Evolutionary conservation across 805 yeast species (phyloP).

Genomic region (Kodamaea hsintzibuensis): DNA sequence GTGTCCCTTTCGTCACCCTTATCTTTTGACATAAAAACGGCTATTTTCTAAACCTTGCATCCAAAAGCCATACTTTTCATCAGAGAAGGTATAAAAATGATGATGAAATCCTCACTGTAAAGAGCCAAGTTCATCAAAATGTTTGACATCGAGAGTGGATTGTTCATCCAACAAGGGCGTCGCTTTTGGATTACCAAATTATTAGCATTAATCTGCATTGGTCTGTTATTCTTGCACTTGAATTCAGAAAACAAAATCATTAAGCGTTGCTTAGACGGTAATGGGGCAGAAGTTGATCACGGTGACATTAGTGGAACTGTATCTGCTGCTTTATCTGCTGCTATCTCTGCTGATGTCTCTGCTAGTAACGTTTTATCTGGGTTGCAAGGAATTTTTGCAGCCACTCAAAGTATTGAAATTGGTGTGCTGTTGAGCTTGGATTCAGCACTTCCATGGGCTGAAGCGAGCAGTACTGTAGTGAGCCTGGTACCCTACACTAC

Average conservation of each 20-base stretch:
- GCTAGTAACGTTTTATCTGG: not conserved
- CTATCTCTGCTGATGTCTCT: too few relatives aligned
- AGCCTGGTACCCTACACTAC: not conserved
- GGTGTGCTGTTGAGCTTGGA: not conserved
- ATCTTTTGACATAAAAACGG: not conserved
- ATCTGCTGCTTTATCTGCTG: not conserved
- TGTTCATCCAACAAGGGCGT: not conserved
- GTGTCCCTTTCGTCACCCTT: not conserved
- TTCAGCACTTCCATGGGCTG: not conserved
- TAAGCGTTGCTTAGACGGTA: not conserved
- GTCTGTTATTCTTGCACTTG: not conserved
- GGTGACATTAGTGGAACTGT: not conserved
- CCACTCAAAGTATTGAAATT: not conserved
- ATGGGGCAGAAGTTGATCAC: not conserved
- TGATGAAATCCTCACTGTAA: not conserved
- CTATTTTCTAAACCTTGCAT: not conserved
- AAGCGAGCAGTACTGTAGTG: not conserved
- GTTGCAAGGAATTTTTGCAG: not conserved
- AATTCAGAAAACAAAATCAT: not conserved
- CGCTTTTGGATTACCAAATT: not conserved
- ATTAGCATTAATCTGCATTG: not conserved
- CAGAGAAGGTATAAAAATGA: not conserved
- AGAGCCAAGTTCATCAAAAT: too few relatives aligned
- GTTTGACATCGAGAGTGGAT: not conserved
- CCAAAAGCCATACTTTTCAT: not conserved